Base-by-base conservation (phyloP, 2,329 filamentous ascomycete species). In the Cytospora paraplurivora region DNA sequence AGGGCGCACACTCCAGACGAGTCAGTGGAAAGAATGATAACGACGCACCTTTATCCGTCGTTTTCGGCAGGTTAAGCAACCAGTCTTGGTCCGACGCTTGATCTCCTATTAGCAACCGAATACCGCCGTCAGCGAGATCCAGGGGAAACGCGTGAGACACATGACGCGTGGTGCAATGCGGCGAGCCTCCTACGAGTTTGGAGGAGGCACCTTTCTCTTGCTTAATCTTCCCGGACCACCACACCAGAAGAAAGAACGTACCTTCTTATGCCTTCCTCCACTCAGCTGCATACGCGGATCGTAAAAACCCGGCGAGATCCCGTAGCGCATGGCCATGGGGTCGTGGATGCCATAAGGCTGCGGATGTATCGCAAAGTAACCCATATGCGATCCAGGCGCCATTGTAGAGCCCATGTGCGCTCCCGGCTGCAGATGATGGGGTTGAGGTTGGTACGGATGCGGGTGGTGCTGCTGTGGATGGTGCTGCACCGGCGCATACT, bases 41-140 rank as follows among this genome's bases (percentile, higher is more conserved):
- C 50, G n/a, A 78, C 82, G 72, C 75, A 86, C 84, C 84, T 87
- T 87, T 72, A 87, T 86, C 69, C 84, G 78, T 69, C 84, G 80
- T 71, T 85, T 86, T 62, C 84, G 82, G 74, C 84, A 87, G 52
- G 84, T 87, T 72, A 87, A 74, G 68, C 84, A 87, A n/a, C 84
- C 84, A 1, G 84, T 87, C 73, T 87, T 87, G 54, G 84, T 87
- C 69, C 84, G 81, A 66, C 84, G 81, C 73, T 86, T 87, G 71
- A 87, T 87, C 72, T 87, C 84, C 84, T 87, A 72, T 62, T 63
- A 68, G 67, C 52, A 67, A 68, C 59, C 38, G 66, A 62, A 66
- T 64, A 61, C 68, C 64, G 66, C 54, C 44, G 72, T 73, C 69
- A 74, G 72, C 70, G 59, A 59, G 62, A 49, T 58, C 62, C 55